Conservation (phyloP, 2,329 filamentous ascomycete species). For the Endoconidiophora polonica region DNA sequence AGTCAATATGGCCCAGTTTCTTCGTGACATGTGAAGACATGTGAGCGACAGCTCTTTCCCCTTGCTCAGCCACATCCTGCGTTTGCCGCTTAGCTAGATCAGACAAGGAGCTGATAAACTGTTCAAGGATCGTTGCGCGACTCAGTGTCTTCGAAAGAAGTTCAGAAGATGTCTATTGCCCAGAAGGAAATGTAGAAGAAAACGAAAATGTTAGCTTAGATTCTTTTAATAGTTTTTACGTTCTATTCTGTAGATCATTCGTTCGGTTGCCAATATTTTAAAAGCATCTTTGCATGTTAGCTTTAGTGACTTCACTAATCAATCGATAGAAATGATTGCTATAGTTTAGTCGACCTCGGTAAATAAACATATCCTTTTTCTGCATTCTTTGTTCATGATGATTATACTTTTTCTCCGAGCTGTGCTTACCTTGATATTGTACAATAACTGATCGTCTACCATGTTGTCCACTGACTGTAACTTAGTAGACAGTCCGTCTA, state of each 20-base stretch:
- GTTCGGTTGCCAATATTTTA: too few relatives aligned
- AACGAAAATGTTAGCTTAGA: too few relatives aligned
- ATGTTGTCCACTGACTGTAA: constrained; percentile 4
- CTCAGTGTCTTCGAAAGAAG: constrained; percentile 1
- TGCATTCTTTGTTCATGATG: too few relatives aligned
- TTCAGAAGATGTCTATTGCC: constrained; percentile 1
- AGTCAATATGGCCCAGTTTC: neutral
- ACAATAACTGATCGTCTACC: constrained; percentile 4
- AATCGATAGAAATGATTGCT: too few relatives aligned
- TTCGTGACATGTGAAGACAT: constrained; percentile 4
- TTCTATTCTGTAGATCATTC: too few relatives aligned
- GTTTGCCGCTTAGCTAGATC: constrained; percentile 1
- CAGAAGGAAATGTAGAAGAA: too few relatives aligned
- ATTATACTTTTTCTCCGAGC: too few relatives aligned
- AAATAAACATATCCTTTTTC: too few relatives aligned
- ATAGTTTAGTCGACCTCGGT: too few relatives aligned
- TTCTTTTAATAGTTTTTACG: too few relatives aligned
- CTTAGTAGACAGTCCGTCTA: neutral
- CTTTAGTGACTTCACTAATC: too few relatives aligned
- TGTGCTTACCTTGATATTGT: neutral
- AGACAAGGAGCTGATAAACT: constrained; percentile 4
- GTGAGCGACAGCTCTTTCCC: neutral
- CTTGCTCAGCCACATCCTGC: constrained; percentile 1
- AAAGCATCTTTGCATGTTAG: too few relatives aligned
- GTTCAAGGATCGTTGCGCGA: constrained; percentile 6